These are phyloP conservation scores for Teratosphaeria pseudoeucalypti DNA, from an alignment of 2,329 filamentous ascomycete genomes.

Conservation along the genomic window DNA sequence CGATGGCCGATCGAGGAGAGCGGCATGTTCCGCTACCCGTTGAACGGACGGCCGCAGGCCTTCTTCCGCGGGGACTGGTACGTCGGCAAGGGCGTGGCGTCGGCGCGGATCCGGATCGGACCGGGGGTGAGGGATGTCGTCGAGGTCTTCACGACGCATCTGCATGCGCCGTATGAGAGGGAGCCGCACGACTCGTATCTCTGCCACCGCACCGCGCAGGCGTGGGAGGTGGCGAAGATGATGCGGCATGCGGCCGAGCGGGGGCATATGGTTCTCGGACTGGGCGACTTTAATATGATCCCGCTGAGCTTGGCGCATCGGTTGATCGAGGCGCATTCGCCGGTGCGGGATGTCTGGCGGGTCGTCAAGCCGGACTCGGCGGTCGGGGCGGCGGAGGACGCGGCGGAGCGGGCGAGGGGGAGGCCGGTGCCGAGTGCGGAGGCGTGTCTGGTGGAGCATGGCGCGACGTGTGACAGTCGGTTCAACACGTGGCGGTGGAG, in stretches of 20 bases:
- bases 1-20: constrained; percentile 88
- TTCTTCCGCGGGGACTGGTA: constrained; percentile 96
- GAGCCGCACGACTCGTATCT: constrained; percentile 75
- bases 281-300: constrained; percentile 97
- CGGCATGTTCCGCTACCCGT: constrained; percentile 74
- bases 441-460: constrained; percentile 70
- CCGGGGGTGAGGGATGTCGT: constrained; percentile 53
- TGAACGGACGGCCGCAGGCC: constrained; percentile 86
- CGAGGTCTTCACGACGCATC: constrained; percentile 81
- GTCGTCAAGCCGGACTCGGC: constrained; percentile 75
- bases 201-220: constrained; percentile 82
- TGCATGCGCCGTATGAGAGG: constrained; percentile 78
- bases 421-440: constrained; percentile 62
- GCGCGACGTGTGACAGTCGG: constrained; percentile 73
- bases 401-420: constrained; percentile 55
- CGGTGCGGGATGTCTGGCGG: constrained; percentile 76
- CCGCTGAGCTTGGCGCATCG: constrained; percentile 75
- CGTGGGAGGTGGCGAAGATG: constrained; percentile 88
- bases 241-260: constrained; percentile 70
- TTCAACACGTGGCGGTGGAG: constrained; percentile 94
- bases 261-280: constrained; percentile 71
- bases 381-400: constrained; percentile 60
- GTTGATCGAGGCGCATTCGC: constrained; percentile 67
- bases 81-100: constrained; percentile 87
- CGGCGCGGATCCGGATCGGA: constrained; percentile 66